Evolutionary conservation across 139 green algal genomes (phyloP), one percentile per base, ranked within the genome.

Genomic region (Parachlorella kessleri): DNA sequence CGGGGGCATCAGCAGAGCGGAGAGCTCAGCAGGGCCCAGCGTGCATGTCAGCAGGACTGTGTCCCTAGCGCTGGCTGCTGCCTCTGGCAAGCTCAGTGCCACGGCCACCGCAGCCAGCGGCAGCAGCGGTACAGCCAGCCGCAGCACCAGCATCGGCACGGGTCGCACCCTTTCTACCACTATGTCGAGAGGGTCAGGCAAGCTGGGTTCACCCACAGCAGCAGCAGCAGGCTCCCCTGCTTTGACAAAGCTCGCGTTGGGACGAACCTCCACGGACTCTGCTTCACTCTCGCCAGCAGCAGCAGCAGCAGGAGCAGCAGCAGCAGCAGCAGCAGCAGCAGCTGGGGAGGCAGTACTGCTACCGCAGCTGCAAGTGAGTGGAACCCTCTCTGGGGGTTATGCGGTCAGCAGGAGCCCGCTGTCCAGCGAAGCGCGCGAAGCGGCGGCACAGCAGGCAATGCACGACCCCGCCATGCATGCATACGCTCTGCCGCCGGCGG

Each of bases 371-470:
- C n/a, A n/a, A n/a, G n/a, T n/a, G n/a, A n/a, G n/a, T n/a, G n/a
- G n/a, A n/a, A n/a, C n/a, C n/a, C n/a, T n/a, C n/a, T n/a, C n/a
- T n/a, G n/a, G n/a, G n/a, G n/a, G n/a, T n/a, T n/a, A n/a, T n/a
- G n/a, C 48, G 14, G 6, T 21, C 4, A 23, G 68, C 39, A 55
- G 38, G 23, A 73, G 68, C 38, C 41, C 21, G 68, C 68, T 59
- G 10, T n/a, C 30, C 6, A 6, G n/a, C 36, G 30, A 23, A n/a
- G 40, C 39, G 39, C 39, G n/a, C 26, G 26, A 64, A 54, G 24
- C 9, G 2, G 55, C 28, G 38, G 64, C 63, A 39, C 40, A 66
- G 79, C 71, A 83, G 79, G 73, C 48, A 14, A 59, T 59, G 48
- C 48, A 59, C 48, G 48, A 59, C 48, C 48, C 48, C 48, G 48